Evolutionary conservation across 208 protist genomes (phyloP), one percentile per base, ranked within the genome.

Genomic region (Trypanosoma scelopori): DNA sequence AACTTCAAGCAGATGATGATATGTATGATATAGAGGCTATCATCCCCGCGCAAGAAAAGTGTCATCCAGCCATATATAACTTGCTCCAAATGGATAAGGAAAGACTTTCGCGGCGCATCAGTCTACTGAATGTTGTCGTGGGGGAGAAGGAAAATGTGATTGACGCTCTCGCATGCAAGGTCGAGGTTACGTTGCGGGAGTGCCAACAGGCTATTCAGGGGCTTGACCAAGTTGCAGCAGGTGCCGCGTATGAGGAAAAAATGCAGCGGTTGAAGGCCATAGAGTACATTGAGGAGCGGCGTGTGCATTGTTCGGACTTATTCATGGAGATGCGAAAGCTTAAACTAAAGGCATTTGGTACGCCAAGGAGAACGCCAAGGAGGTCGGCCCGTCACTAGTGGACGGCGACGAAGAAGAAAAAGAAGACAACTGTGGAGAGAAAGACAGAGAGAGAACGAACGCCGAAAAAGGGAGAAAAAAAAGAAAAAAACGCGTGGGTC

Each of bases 1-100:
- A 69, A 74, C 42, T 63, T 25, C 49, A 59, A 30, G 37, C 57
- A 43, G 69, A 83, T 39, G 84, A 77, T 27, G 75, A 81, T 65
- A 72, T 93, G 49, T 92, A 91, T 69, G 78, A 92, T 74, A 77
- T 92, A 50, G 89, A 94, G 55, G 68, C 65, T 37, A 92, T 94
- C 52, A 89, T 92, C 28, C 89, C 89, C 3, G 73, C 89, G 9
- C 81, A 94, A 66, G 89, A 94, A 65, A 86, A 83, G 69, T 78
- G 91, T 27, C 89, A 94, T 66, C 85, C 89, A 39, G 85, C 79
- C 18, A 79, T 94, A 20, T 91, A 94, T 72, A 94, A 92, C 60
- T 59, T 94, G 45, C 76, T 94, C 22, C 75, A 90, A 5, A 80
- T 72, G 13, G 85, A 94, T 50, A 89, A 92, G 61, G 84, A 94